Evolutionary conservation across 129 eudicot genomes (phyloP), one percentile per base, ranked within the genome.

Genomic region (Deinandra increscens): DNA sequence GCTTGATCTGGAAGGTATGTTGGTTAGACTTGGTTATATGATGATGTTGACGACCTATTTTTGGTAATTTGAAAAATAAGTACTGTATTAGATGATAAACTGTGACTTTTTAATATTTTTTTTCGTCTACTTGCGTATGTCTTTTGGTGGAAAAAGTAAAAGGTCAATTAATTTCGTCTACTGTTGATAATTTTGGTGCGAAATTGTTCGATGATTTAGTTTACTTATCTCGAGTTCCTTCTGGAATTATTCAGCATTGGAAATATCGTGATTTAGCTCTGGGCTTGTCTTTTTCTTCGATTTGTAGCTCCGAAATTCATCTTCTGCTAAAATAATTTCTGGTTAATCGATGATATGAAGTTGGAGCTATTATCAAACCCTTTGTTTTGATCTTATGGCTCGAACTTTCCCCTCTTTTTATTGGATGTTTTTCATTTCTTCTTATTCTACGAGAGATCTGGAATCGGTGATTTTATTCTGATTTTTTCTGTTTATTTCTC

Each of bases 61-160:
- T 56, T 15, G 13, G 56, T 14, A 26, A 1, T 41, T 71, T 71
- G 50, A 55, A 26, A 7, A 42, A 11, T 9, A 9, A 51, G 33
- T 34, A 37, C 14, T 54, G 67, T 26, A 58, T 19, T 9, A 58
- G 19, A 58, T 15, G 29, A 58, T 58, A 64, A 39, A 51, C 58
- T 60, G 29, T 65, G 72, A 29, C 65, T 20, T 66, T 75, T 66
- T 44, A 8, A n/a, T n/a, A n/a, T n/a, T 75, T 31, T 42, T 54
- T 75, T 66, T 54, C 49, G 68, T 66, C 22, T n/a, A 7, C 7
- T 59, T 66, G 60, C 15, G 79, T 66, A n/a, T 75, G 74, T 56
- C 18, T 45, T 45, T 37, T 45, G 61, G 38, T 67, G 50, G 50
- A 75, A 75, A 42, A 56, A 58, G 80, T 75, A 67, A 75, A 75